These are phyloP conservation scores for Vickermania spadyakhi DNA, from an alignment of 208 protist genomes.

Conservation along the genomic window DNA sequence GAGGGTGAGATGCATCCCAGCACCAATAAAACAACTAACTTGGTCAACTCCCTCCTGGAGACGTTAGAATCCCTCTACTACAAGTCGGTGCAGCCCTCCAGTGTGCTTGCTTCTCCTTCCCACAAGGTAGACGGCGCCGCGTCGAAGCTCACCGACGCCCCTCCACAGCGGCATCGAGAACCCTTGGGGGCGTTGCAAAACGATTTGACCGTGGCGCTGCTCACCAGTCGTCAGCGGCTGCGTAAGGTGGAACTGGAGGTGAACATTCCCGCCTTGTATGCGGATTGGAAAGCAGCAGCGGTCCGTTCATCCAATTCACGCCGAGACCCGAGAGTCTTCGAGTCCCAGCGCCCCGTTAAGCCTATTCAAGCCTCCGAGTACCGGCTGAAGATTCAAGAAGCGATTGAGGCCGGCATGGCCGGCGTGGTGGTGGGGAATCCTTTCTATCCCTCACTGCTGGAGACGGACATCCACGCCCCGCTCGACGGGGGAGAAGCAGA, in stretches of 20 bases:
- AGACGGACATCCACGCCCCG: not conserved
- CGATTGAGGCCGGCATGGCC: not conserved
- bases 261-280: constrained; percentile 26
- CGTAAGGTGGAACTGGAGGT: constrained; percentile 52
- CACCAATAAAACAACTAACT: too few relatives aligned
- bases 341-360: not conserved
- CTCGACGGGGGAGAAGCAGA: not conserved
- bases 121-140: too few relatives aligned
- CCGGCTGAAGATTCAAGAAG: not conserved
- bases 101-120: too few relatives aligned
- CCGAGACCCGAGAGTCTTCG: not conserved
- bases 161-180: too few relatives aligned
- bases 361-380: not conserved
- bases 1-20: too few relatives aligned
- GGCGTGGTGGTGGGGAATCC: not conserved
- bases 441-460: not conserved
- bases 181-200: too few relatives aligned
- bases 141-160: too few relatives aligned
- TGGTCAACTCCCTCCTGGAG: too few relatives aligned
- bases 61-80: too few relatives aligned
- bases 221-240: not conserved
- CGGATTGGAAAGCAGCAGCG: constrained; percentile 25
- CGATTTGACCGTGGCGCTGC: constrained; percentile 1
- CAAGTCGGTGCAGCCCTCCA: too few relatives aligned
- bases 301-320: not conserved